Conservation (phyloP, 495 filamentous ascomycete genomes). For the Apiosordaria backusii region DNA sequence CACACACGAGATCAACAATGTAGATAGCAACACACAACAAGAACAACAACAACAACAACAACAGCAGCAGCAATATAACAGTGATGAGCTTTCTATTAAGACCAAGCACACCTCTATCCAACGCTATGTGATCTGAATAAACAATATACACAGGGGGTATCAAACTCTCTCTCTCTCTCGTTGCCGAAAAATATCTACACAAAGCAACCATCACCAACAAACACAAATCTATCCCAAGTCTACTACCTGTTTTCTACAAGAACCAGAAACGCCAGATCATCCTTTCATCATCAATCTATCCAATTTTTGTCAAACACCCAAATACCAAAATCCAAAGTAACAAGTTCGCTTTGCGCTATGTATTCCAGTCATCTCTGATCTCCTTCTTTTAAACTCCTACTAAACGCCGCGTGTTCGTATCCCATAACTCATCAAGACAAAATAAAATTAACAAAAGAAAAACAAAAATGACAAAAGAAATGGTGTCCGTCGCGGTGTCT, state of each 20-base stretch:
- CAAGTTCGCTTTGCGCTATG: neutral
- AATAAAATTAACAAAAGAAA: conserved; percentile 4
- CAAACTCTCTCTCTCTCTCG: no score
- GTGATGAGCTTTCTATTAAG: neutral
- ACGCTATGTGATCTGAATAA: neutral
- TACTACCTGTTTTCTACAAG: neutral
- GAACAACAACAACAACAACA: neutral
- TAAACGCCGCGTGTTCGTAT: neutral
- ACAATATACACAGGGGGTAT: neutral
- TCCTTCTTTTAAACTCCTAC: neutral
- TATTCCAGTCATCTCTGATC: neutral
- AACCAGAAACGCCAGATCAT: neutral
- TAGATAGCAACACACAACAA: neutral
- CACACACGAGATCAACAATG: neutral
- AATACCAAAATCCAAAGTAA: neutral
- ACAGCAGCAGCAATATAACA: neutral
- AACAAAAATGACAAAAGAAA: neutral
- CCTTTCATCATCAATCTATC: neutral
- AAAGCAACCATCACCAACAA: neutral
- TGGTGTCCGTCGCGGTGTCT: neutral
- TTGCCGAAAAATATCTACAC: neutral
- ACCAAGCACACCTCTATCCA: neutral
- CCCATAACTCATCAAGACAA: conserved; percentile 2
- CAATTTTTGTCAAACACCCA: conserved; percentile 1
- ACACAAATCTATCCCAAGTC: neutral